These are phyloP conservation scores for Aspergillus amoenus DNA, from an alignment of 2,329 filamentous ascomycete genomes.

Conservation along the genomic window DNA sequence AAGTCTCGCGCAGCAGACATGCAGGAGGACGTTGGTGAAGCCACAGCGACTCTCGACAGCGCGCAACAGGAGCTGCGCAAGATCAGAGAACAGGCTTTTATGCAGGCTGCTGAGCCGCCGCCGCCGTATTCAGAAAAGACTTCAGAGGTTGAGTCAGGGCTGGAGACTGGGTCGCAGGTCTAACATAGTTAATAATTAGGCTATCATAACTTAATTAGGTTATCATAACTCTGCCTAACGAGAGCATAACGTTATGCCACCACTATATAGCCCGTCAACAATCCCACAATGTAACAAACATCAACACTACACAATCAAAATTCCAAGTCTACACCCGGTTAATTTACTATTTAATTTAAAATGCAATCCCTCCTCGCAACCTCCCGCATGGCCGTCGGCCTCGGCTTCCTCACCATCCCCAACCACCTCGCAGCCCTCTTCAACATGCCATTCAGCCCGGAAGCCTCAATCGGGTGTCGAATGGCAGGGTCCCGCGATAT, in stretches of 20 bases:
- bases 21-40: not conserved
- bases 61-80: not conserved
- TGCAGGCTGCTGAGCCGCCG: constrained; percentile 4
- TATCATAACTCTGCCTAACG: too few species aligned
- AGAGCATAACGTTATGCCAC: too few species aligned
- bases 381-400: not conserved
- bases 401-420: not conserved
- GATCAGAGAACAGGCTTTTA: constrained; percentile 2
- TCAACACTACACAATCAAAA: too few species aligned
- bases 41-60: not conserved
- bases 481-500: not conserved
- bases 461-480: not conserved
- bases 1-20: not conserved
- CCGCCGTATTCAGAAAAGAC: constrained; percentile 1
- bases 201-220: too few species aligned
- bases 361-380: not conserved
- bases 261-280: too few species aligned
- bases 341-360: not conserved
- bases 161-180: too few species aligned
- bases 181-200: too few species aligned
- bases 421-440: not conserved
- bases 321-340: too few species aligned
- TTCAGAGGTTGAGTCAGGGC: too few species aligned
- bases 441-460: not conserved
- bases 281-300: too few species aligned